phyloP scores from a whole-genome alignment of 208 protist species.

The Phytomonas sp. region DNA sequence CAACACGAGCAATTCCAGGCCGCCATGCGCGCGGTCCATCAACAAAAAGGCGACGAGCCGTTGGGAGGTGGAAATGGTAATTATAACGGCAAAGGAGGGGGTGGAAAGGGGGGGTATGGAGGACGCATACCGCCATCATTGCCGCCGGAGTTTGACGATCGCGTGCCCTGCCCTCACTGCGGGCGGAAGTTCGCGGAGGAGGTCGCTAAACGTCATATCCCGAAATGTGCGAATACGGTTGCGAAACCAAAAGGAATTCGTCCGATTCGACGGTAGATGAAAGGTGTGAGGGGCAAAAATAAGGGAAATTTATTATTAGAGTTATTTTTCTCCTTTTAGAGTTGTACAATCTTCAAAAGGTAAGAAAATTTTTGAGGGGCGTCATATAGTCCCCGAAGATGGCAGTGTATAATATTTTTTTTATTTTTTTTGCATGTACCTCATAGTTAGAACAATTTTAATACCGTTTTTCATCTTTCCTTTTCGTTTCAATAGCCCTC shows the following conservation, averaged over 20 bases:
- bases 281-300: background rate
- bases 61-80: slow-evolving; percentile 11
- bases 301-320: background rate
- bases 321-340: slow-evolving; percentile 4
- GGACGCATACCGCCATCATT: slow-evolving; percentile 25
- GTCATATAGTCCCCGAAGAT: background rate
- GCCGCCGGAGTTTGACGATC: slow-evolving; percentile 54
- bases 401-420: slow-evolving; percentile 6
- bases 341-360: slow-evolving; percentile 9
- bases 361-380: slow-evolving; percentile 12
- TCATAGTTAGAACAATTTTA: slow-evolving; percentile 7
- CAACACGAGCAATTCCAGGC: slow-evolving; percentile 88
- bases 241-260: slow-evolving; percentile 82
- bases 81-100: background rate
- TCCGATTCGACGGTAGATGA: slow-evolving; percentile 36
- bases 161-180: slow-evolving; percentile 85
- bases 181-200: slow-evolving; percentile 80
- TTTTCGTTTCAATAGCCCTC: slow-evolving; percentile 13
- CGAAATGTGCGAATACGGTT: slow-evolving; percentile 80
- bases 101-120: slow-evolving; percentile 10
- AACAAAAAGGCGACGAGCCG: slow-evolving; percentile 18
- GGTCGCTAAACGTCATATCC: slow-evolving; percentile 81
- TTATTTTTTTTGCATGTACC: slow-evolving; percentile 15
- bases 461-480: slow-evolving; percentile 5
- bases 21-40: slow-evolving; percentile 66